phyloP scores from a whole-genome alignment of 345 rosid species.

The Brassica juncea region DNA sequence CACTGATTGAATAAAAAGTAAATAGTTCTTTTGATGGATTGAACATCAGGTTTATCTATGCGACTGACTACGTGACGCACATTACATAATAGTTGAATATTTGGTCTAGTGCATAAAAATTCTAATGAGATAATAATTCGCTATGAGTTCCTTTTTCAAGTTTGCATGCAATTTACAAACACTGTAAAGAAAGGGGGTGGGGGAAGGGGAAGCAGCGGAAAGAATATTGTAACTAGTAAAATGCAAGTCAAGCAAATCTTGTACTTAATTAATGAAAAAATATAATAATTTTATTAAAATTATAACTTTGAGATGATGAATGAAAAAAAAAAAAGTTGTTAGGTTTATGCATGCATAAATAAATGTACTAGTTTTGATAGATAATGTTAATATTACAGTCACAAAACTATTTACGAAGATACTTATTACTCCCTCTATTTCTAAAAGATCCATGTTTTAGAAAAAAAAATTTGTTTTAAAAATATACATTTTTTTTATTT shows the following conservation, averaged over 20 bases:
- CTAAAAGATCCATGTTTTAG: too few relatives aligned
- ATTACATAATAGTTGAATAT: not conserved
- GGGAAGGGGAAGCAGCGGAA: not conserved
- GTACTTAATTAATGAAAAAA: not conserved
- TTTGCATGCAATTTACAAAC: not conserved
- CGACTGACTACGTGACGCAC: not conserved
- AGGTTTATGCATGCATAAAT: not conserved
- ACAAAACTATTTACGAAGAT: not conserved
- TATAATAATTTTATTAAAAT: not conserved
- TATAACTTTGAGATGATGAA: not conserved
- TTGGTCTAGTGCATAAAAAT: not conserved
- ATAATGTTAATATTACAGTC: not conserved
- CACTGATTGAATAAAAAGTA: not conserved
- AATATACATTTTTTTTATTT: too few relatives aligned
- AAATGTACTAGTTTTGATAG: not conserved
- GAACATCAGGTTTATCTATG: slow-evolving; percentile 1
- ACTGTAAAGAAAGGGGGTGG: not conserved
- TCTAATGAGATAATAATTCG: not conserved
- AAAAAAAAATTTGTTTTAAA: too few relatives aligned
- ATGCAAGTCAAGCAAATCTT: not conserved
- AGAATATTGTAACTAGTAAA: not conserved
- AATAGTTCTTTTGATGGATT: slow-evolving; percentile 5
- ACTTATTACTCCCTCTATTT: too few relatives aligned
- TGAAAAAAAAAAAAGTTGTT: not conserved
- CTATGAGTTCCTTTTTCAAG: not conserved